A percentile compares a stretch with the other conserved stretches of the same genome.
Evolutionary conservation across 805 yeast species (phyloP).

Genomic region (Metschnikowia proteae): DNA sequence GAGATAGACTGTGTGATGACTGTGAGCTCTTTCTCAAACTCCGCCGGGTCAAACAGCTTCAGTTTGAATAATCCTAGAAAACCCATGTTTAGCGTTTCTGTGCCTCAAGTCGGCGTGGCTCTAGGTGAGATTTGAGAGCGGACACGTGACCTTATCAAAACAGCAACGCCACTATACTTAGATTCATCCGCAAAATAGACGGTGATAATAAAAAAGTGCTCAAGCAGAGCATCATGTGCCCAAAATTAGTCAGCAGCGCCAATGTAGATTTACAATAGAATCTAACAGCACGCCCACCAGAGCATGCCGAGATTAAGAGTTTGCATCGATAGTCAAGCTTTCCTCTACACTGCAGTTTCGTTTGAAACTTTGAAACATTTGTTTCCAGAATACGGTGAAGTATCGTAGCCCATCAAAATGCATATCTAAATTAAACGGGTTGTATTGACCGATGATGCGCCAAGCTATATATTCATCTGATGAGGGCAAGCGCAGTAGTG

Average conservation of each 20-base stretch:
- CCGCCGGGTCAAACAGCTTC: constrained; percentile 37
- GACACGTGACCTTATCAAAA: constrained; percentile 4
- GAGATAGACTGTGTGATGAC: constrained; percentile 34
- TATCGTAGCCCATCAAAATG: not conserved
- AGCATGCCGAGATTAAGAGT: too few species aligned
- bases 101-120: not conserved
- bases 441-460: not conserved
- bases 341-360: too few species aligned
- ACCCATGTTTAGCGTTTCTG: constrained; percentile 13
- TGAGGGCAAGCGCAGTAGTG: constrained; percentile 6
- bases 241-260: too few species aligned
- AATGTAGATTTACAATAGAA: too few species aligned
- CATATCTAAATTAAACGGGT: not conserved
- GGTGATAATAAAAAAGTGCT: not conserved
- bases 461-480: not conserved
- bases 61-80: constrained; percentile 16
- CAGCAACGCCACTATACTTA: not conserved
- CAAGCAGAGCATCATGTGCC: not conserved
- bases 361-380: too few species aligned
- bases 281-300: too few species aligned
- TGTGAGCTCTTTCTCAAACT: constrained; percentile 43
- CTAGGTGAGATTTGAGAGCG: not conserved
- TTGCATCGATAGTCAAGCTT: too few species aligned
- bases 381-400: too few species aligned
- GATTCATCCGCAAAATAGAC: not conserved